A percentile compares a stretch with the other conserved stretches of the same genome.
Conservation (phyloP, 768 basidiomycete genomes). For the Mycena rebaudengoi region DNA sequence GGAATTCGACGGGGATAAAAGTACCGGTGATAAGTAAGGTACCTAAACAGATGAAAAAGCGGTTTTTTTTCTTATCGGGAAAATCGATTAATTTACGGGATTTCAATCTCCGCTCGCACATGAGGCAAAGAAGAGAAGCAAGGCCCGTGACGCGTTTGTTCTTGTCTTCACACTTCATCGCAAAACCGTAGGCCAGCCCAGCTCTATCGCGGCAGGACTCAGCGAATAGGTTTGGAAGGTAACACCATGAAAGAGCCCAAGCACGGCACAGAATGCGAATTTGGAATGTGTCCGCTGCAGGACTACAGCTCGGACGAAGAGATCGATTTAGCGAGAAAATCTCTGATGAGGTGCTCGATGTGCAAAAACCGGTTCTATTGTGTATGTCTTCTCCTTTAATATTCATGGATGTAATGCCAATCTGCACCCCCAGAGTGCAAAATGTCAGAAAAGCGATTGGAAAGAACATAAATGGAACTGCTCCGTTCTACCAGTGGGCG, state of each 20-base stretch:
- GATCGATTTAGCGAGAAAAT: slow-evolving; percentile 5
- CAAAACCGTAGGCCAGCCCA: slow-evolving; percentile 7
- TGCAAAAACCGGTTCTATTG: slow-evolving; percentile 24
- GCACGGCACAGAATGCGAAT: slow-evolving; percentile 7
- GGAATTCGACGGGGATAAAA: too few species aligned
- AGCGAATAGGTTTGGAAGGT: neutral
- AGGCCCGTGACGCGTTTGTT: slow-evolving; percentile 6
- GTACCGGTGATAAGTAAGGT: too few species aligned
- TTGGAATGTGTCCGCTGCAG: slow-evolving; percentile 14
- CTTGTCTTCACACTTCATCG: slow-evolving; percentile 13
- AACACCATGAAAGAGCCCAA: slow-evolving; percentile 13
- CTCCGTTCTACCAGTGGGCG: slow-evolving; percentile 10
- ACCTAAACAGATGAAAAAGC: neutral
- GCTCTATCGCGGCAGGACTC: neutral
- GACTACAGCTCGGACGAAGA: slow-evolving; percentile 12
- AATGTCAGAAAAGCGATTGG: slow-evolving; percentile 20
- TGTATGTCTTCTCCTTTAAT: slow-evolving; percentile 5
- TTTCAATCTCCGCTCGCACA: slow-evolving; percentile 14
- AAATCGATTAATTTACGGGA: slow-evolving; percentile 6
- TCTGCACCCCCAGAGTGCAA: slow-evolving; percentile 11
- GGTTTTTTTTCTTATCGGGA: slow-evolving; percentile 1
- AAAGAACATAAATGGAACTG: slow-evolving; percentile 24
- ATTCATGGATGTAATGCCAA: neutral
- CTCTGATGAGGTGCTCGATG: slow-evolving; percentile 20
- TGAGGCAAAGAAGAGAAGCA: slow-evolving; percentile 7